These are phyloP conservation scores for Corchorus olitorius DNA, from an alignment of 345 rosid species.

Conservation along the genomic window DNA sequence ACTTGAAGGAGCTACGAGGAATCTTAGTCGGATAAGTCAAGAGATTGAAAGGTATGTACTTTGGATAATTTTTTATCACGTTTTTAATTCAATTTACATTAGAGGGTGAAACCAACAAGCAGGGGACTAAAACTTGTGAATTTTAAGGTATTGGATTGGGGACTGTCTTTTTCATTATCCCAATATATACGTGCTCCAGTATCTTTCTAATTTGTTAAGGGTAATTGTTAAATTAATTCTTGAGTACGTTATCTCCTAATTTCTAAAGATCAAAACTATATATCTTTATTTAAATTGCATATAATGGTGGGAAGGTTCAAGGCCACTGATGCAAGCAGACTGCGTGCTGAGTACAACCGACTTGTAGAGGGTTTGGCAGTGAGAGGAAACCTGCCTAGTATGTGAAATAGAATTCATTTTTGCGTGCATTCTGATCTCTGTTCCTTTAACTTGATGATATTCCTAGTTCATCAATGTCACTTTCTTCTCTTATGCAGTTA, in stretches of 20 bases:
- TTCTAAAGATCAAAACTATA: conserved; percentile 29
- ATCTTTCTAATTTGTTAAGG: conserved; percentile 7
- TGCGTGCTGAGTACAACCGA: conserved; percentile 91
- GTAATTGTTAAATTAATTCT: conserved; percentile 20
- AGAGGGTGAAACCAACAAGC: background rate
- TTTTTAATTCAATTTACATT: background rate
- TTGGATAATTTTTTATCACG: background rate
- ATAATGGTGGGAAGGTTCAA: conserved; percentile 98
- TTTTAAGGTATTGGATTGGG: background rate
- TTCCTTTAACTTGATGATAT: background rate
- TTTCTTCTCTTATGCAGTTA: conserved; percentile 40
- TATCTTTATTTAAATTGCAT: conserved; percentile 42
- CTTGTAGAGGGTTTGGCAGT: conserved; percentile 93
- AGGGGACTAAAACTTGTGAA: background rate
- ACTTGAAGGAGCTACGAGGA: conserved; percentile 91
- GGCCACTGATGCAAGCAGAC: conserved; percentile 91
- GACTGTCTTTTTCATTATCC: background rate
- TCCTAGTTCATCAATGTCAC: background rate
- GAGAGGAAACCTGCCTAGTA: conserved; percentile 87
- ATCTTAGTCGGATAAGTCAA: conserved; percentile 67
- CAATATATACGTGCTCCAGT: background rate
- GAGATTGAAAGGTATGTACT: conserved; percentile 79
- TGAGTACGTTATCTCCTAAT: conserved; percentile 6
- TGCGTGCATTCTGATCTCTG: background rate
- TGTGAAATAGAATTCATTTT: conserved; percentile 25